Base-by-base conservation (phyloP, 495 filamentous ascomycete genomes). In the Neurospora africana region DNA sequence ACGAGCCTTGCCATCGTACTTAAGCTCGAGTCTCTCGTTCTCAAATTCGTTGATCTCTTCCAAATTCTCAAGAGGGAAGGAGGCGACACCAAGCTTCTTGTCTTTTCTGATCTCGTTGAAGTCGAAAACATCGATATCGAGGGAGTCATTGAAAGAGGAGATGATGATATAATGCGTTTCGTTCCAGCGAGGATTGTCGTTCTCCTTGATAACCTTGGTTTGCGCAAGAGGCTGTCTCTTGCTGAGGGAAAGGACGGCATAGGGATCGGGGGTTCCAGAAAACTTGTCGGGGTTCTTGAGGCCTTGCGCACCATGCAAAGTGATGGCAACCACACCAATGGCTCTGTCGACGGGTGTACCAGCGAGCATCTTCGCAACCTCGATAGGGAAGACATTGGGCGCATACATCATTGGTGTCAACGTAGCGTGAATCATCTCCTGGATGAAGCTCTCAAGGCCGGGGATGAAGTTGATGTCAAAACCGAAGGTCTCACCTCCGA, bases 401-500 rank as follows among this genome's bases (percentile, higher is more conserved):
- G 89, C 91, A 76, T 98, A 98, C 91, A 98, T 95, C 90, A 99
- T 98, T 13, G 95, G 95, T 3, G 89, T 89, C 41, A 99, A 83
- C 75, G 93, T 97, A 74, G 87, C 89, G 81, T 99, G 96, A 72
- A 99, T 95, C 81, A 95, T 92, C 70, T 98, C 96, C 82, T 92
- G 90, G 77, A 99, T 98, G 82, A 98, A 98, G 73, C 78, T 86
- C 81, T 97, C 93, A 30, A 99, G 84, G 69, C 95, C 94, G 35
- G 96, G 95, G 73, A 99, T 94, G 83, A 98, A 97, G 82, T 97
- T 97, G 84, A 99, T 97, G 79, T 99, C 95, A 79, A 99, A 97
- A 68, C 95, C 95, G 72, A 99, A 91, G 10, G 86, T 92, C 47
- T 98, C 96, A 73, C 96, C 96, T 74, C 96, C 95, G 65, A 99